Evolutionary conservation across 2,329 filamentous ascomycete genomes (phyloP), one percentile per base, ranked within the genome.

Genomic region (Epichloe baconii): DNA sequence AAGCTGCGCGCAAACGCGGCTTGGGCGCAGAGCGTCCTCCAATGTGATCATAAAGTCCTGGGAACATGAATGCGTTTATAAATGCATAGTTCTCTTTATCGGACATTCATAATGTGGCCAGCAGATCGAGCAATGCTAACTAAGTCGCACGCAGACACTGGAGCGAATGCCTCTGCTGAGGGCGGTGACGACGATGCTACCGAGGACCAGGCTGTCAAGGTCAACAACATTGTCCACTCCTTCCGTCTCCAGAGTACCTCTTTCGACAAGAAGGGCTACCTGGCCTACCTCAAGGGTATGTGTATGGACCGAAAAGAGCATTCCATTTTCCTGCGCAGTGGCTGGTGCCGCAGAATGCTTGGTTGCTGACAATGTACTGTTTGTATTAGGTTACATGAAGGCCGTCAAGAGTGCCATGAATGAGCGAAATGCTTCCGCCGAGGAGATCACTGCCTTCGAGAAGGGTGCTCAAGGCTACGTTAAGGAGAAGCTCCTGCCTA

Each of bases 111-210:
- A 15, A 43, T 31, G 44, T 21, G 23, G 4, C 44, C n/a, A 17
- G n/a, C 23, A 44, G 41, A 17, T 41, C 34, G 3, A 34, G 12
- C 12, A 21, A 46, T 21, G 17, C 37, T 47, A 31, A 47, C 43
- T 15, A 19, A 31, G 36, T 12, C n/a, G 6, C 12, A 11, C 38
- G 35, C 52, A 88, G 86, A 93, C 71, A 93, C 79, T 64, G 93
- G 93, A 70, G 93, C 90, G 77, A 98, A 98, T 74, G 87, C 93
- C 62, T 97, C 91, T 62, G 90, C 93, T 56, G 93, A 97, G 77
- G 91, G 86, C 68, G 86, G 83, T 0, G 86, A 88, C 60, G 88
- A 90, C 60, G 88, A 90, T 62, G 85, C 69, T 58, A 61, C 82
- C 61, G 90, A 95, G 47, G 88, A 94, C 62, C 51, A 61, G 46